phyloP scores from a whole-genome alignment of 2,329 filamentous ascomycete genomes.

The Coccinonectria pachysandricola region DNA sequence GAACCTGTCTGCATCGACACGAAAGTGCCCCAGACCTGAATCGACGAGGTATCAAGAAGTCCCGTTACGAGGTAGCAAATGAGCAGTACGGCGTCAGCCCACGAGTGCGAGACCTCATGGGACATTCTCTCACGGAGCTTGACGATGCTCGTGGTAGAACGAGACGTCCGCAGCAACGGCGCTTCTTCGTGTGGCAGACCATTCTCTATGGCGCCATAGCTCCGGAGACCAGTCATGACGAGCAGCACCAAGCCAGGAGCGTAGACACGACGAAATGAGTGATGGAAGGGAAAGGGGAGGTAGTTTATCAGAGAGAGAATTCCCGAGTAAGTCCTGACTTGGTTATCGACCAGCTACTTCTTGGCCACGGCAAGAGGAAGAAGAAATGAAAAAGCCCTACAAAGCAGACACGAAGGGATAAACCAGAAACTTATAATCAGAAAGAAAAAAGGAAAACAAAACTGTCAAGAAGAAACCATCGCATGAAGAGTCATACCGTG shows the following conservation, averaged over 20 bases:
- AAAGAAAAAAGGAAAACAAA: constrained; percentile 4
- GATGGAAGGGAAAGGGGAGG: too few species aligned
- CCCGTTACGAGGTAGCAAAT: constrained; percentile 69
- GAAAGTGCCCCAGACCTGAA: constrained; percentile 69
- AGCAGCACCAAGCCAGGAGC: neutral
- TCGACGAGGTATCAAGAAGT: constrained; percentile 64
- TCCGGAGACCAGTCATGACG: constrained; percentile 1
- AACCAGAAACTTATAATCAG: constrained; percentile 7
- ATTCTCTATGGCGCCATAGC: neutral
- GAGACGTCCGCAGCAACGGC: constrained; percentile 10
- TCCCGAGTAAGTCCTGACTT: too few species aligned
- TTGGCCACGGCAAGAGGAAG: too few species aligned
- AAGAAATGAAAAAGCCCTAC: too few species aligned
- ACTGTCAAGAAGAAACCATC: too few species aligned
- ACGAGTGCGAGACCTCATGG: too few species aligned
- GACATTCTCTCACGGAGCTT: too few species aligned
- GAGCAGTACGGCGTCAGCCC: constrained; percentile 59
- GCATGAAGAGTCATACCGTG: too few species aligned
- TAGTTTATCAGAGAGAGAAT: too few species aligned
- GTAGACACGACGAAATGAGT: too few species aligned
- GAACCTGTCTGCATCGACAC: constrained; percentile 74
- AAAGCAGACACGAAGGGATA: constrained; percentile 4
- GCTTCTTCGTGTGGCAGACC: constrained; percentile 10
- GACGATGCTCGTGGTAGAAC: too few species aligned
- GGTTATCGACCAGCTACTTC: too few species aligned